Evolutionary conservation across 306 rosid species (phyloP).

Genomic region (Corylus heterophylla): DNA sequence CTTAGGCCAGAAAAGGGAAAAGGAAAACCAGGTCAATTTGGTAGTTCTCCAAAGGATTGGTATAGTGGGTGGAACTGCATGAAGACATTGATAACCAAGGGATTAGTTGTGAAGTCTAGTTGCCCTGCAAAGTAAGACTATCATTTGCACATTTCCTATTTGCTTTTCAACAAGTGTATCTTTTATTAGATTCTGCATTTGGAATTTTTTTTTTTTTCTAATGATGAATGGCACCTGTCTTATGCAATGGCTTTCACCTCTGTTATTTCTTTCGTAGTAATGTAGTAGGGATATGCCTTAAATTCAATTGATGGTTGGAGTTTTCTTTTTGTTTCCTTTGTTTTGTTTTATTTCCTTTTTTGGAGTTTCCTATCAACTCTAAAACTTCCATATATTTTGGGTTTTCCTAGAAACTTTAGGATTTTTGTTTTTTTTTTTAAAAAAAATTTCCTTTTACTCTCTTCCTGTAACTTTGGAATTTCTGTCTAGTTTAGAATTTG

Average conservation of each 20-base stretch:
- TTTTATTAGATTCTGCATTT: conserved; percentile 21
- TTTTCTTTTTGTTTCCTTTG: too few species aligned
- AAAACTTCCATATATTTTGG: too few species aligned
- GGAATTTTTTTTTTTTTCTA: neutral
- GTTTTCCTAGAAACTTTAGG: too few species aligned
- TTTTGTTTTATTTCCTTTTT: too few species aligned
- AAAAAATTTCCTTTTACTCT: too few species aligned
- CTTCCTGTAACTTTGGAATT: too few species aligned
- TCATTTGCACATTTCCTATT: conserved; percentile 5
- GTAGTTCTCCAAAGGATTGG: conserved; percentile 76
- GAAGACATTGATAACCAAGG: conserved; percentile 76
- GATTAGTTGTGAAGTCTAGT: conserved; percentile 82
- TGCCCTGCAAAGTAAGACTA: conserved; percentile 85
- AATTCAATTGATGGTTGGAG: too few species aligned
- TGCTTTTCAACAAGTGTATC: conserved; percentile 7
- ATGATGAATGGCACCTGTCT: conserved; percentile 7
- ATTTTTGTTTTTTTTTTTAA: too few species aligned
- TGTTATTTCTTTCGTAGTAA: conserved; percentile 1
- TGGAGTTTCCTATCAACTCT: too few species aligned
- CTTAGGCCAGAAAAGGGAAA: conserved; percentile 84
- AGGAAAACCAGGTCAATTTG: conserved; percentile 64
- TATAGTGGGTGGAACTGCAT: conserved; percentile 94
- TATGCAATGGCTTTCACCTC: conserved; percentile 10
- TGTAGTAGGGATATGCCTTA: neutral
- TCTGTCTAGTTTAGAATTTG: too few species aligned